These are phyloP conservation scores for Silene latifolia DNA, from an alignment of 148 eudicot species.

Conservation along the genomic window DNA sequence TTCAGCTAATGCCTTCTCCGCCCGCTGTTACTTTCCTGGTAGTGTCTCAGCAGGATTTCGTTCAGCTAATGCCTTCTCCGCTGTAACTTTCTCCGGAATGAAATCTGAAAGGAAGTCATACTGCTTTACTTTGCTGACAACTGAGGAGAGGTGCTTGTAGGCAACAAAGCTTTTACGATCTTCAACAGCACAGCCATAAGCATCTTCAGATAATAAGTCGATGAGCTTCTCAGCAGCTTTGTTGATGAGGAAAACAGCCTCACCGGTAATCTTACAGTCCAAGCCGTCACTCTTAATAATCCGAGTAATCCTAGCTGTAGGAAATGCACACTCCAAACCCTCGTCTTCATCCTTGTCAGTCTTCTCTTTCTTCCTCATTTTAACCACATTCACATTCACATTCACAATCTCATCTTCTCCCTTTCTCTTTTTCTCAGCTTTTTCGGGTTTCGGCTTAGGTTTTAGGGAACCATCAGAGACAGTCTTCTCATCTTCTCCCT, in stretches of 20 bases:
- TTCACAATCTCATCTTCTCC: conserved; percentile 17
- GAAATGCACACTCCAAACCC: conserved; percentile 32
- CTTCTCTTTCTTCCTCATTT: conserved; percentile 8
- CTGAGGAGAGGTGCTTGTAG: conserved; percentile 55
- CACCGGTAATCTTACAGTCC: conserved; percentile 43
- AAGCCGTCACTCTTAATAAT: conserved; percentile 49
- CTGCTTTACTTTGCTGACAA: conserved; percentile 50
- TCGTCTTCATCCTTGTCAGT: conserved; percentile 15
- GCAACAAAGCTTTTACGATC: conserved; percentile 49
- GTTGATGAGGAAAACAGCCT: conserved; percentile 61
- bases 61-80: conserved; percentile 70
- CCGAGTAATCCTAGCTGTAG: conserved; percentile 45
- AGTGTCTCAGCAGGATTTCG: conserved; percentile 36
- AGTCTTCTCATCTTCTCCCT: conserved; percentile 16
- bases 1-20: conserved; percentile 69
- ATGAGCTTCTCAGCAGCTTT: conserved; percentile 77
- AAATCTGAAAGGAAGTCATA: conserved; percentile 86
- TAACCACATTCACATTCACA: not conserved
- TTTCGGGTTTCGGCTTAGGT: not conserved
- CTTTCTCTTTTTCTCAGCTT: conserved; percentile 6
- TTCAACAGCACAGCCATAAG: conserved; percentile 50
- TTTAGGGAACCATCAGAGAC: too few species aligned
- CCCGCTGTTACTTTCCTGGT: conserved; percentile 47
- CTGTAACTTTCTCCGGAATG: conserved; percentile 78
- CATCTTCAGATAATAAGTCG: conserved; percentile 51